These are phyloP conservation scores for Aureococcus anophagefferens DNA, from an alignment of 108 stramenopile genomes.

Conservation along the genomic window DNA sequence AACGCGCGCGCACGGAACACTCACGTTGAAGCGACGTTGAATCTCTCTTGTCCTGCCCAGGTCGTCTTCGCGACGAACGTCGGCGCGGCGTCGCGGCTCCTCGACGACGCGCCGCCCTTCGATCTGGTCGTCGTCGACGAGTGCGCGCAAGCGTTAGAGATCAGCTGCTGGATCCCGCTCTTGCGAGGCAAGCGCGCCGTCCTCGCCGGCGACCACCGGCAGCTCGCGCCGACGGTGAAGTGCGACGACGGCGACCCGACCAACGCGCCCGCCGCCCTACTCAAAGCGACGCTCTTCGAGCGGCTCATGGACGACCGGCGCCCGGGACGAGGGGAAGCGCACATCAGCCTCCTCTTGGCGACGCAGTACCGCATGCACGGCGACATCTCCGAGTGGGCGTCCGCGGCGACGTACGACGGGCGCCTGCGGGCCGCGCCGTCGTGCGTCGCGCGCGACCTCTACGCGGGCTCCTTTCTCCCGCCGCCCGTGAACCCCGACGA, in stretches of 20 bases:
- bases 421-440: conserved; percentile 30
- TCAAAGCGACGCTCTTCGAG: conserved; percentile 85
- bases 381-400: conserved; percentile 83
- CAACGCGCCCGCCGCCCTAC: conserved; percentile 39
- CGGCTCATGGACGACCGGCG: conserved; percentile 57
- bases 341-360: conserved; percentile 66
- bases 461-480: neutral
- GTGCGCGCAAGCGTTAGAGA: conserved; percentile 91
- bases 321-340: neutral
- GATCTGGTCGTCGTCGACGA: conserved; percentile 98
- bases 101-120: conserved; percentile 50
- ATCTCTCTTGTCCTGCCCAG: too few species aligned
- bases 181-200: conserved; percentile 67
- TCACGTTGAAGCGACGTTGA: too few species aligned
- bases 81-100: conserved; percentile 51
- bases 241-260: conserved; percentile 31
- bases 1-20: too few species aligned
- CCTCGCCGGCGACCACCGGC: conserved; percentile 89
- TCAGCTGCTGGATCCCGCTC: conserved; percentile 85
- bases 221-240: conserved; percentile 91
- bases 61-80: conserved; percentile 79
- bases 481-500: neutral
- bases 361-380: conserved; percentile 95
- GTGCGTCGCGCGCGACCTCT: conserved; percentile 29
- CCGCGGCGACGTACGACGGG: conserved; percentile 71